Percentiles rank a stretch among this genome's conserved stretches.
These are phyloP conservation scores for Paulownia fortunei DNA, from an alignment of 257 asterid species.

Conservation along the genomic window DNA sequence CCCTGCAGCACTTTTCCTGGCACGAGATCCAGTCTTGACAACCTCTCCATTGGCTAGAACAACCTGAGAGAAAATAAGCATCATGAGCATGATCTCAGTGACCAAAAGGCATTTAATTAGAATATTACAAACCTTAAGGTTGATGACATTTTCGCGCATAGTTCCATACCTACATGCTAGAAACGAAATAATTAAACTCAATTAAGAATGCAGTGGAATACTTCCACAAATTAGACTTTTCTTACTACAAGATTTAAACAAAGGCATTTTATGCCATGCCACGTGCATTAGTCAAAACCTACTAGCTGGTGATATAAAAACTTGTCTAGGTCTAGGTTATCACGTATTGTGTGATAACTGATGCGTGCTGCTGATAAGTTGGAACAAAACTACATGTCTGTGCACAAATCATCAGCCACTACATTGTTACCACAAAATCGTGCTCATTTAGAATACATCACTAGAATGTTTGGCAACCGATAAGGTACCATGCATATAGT, in stretches of 20 bases:
- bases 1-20: slow-evolving; percentile 99
- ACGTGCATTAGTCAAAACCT: slow-evolving; percentile 4
- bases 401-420: slow-evolving; percentile 9
- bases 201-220: slow-evolving; percentile 22
- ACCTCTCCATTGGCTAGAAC: slow-evolving; percentile 93
- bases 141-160: slow-evolving; percentile 98
- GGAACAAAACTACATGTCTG: neutral
- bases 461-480: slow-evolving; percentile 4
- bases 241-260: neutral
- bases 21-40: slow-evolving; percentile 95
- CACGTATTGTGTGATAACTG: neutral
- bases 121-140: slow-evolving; percentile 75
- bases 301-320: slow-evolving; percentile 4
- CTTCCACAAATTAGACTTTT: slow-evolving; percentile 6
- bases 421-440: neutral
- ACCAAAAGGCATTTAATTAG: slow-evolving; percentile 26
- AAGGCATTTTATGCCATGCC: slow-evolving; percentile 13
- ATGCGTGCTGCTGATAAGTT: neutral
- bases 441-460: slow-evolving; percentile 3
- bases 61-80: slow-evolving; percentile 53
- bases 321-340: slow-evolving; percentile 4
- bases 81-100: slow-evolving; percentile 29
- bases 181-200: slow-evolving; percentile 47
- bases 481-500: slow-evolving; percentile 8
- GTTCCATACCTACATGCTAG: slow-evolving; percentile 95